These are phyloP conservation scores for Yamadazyma dendronema DNA, from an alignment of 1,139 yeast genomes.

Conservation along the genomic window DNA sequence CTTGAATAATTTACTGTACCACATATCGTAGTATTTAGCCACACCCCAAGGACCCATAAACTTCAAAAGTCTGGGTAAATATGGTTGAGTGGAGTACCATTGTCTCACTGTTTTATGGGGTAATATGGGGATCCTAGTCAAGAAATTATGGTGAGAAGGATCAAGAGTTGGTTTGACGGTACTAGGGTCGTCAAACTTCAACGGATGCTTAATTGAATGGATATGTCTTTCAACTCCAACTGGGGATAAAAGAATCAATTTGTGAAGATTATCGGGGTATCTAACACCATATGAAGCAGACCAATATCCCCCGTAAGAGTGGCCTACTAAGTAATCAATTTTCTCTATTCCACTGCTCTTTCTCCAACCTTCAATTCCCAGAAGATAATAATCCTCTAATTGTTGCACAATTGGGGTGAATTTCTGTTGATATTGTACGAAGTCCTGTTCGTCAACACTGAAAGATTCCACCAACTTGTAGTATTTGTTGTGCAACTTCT, in stretches of 20 bases:
- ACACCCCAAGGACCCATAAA: constrained; percentile 54
- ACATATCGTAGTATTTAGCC: constrained; percentile 39
- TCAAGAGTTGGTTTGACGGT: constrained; percentile 34
- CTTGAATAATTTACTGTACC: constrained; percentile 45
- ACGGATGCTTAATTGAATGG: constrained; percentile 53
- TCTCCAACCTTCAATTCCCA: constrained; percentile 43
- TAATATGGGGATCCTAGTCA: constrained; percentile 47
- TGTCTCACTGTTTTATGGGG: constrained; percentile 24
- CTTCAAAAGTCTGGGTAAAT: constrained; percentile 43
- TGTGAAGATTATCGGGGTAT: constrained; percentile 58
- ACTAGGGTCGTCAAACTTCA: constrained; percentile 13
- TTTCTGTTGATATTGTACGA: constrained; percentile 30
- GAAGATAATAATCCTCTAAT: constrained; percentile 36
- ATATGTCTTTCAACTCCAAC: constrained; percentile 83
- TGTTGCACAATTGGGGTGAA: constrained; percentile 43
- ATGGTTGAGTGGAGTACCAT: constrained; percentile 45
- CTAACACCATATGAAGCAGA: constrained; percentile 39
- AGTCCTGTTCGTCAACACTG: constrained; percentile 26
- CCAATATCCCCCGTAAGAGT: constrained; percentile 51
- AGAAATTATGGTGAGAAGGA: constrained; percentile 35
- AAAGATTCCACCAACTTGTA: constrained; percentile 41
- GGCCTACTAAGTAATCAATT: constrained; percentile 45
- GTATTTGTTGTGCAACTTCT: constrained; percentile 38
- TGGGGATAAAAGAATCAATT: constrained; percentile 77
- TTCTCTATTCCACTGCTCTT: constrained; percentile 24